These are phyloP conservation scores for Sarocladiaceae sp. DNA, from an alignment of 2,329 filamentous ascomycete genomes.

Conservation along the genomic window DNA sequence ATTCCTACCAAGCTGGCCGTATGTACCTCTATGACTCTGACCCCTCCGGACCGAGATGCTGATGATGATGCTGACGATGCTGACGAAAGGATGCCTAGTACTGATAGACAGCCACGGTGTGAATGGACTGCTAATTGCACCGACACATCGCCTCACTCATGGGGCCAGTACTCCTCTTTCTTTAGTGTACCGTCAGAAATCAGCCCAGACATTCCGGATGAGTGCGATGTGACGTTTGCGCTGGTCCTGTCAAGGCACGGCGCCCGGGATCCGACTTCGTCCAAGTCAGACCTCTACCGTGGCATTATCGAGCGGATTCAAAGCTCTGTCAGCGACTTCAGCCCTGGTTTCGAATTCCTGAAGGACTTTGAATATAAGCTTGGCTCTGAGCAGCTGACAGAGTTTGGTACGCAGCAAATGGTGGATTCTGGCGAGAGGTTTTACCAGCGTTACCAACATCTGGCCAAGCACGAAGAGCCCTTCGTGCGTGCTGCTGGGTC, in stretches of 20 bases:
- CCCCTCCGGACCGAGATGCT: background rate
- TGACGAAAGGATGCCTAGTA: background rate
- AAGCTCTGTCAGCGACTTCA: constrained; percentile 46
- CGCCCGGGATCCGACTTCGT: constrained; percentile 68
- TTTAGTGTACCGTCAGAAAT: constrained; percentile 68
- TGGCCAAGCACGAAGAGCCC: constrained; percentile 52
- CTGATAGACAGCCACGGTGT: constrained; percentile 14
- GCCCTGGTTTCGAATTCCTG: constrained; percentile 62
- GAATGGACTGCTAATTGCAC: constrained; percentile 39
- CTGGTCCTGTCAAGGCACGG: constrained; percentile 81
- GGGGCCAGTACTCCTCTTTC: constrained; percentile 86
- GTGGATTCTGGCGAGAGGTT: constrained; percentile 70
- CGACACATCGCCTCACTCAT: constrained; percentile 56
- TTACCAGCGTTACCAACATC: constrained; percentile 62
- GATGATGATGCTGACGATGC: background rate
- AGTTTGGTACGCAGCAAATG: constrained; percentile 62
- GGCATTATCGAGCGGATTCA: constrained; percentile 62
- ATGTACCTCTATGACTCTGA: background rate
- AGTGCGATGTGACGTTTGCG: constrained; percentile 73
- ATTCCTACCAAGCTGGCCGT: constrained; percentile 2
- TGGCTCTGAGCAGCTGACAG: constrained; percentile 61
- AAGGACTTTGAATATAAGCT: constrained; percentile 64
- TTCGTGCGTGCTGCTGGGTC: constrained; percentile 69
- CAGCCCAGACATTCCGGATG: constrained; percentile 50
- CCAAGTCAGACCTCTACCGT: constrained; percentile 60